Evolutionary conservation across 768 basidiomycete species (phyloP), one percentile per base, ranked within the genome.

Genomic region (Floccularia luteovirens): DNA sequence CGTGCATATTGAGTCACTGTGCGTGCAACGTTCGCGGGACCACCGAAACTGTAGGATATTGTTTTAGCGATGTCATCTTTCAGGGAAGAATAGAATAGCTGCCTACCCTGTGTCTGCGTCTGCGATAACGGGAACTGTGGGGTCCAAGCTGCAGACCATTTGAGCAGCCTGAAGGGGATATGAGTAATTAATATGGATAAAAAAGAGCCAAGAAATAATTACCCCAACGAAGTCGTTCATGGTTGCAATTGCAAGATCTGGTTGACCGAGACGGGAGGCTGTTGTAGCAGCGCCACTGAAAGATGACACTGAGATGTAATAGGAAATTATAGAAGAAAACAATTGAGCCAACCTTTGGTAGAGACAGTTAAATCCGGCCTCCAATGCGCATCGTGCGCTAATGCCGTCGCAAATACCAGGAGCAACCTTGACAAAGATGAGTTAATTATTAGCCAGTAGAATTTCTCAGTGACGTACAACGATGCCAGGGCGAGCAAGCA

Each of bases 401-500:
- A 89, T 87, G 36, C 82, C 83, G 42, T 86, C 83, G 41, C 83
- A 84, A 31, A 86, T 79, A 31, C 83, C 83, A n/a, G 82, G 84
- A 2, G 82, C 83, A 48, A 83, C 59, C 82, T 84, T n/a, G 20
- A 17, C n/a, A 1, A 14, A 14, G 13, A 35, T n/a, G n/a, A 22
- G 37, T 14, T 20, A 30, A 24, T 7, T 11, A 5, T 42, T 24
- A 12, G 10, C n/a, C 6, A 11, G 30, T 6, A 4, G 37, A 31
- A 19, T 5, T 4, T n/a, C 17, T 5, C 14, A 21, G 10, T 28
- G 19, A 64, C 75, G 46, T 58, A 83, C 81, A 24, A 83, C 76
- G 27, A 83, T 83, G 23, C 81, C 81, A 8, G 81, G 81, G 31
- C 82, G 69, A 4, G 67, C 74, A 10, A 77, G 67, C 67, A 78